Percentiles rank a stretch among this genome's conserved stretches.
Conservation (phyloP, 2,329 filamentous ascomycete species). For the Capronia coronata region DNA sequence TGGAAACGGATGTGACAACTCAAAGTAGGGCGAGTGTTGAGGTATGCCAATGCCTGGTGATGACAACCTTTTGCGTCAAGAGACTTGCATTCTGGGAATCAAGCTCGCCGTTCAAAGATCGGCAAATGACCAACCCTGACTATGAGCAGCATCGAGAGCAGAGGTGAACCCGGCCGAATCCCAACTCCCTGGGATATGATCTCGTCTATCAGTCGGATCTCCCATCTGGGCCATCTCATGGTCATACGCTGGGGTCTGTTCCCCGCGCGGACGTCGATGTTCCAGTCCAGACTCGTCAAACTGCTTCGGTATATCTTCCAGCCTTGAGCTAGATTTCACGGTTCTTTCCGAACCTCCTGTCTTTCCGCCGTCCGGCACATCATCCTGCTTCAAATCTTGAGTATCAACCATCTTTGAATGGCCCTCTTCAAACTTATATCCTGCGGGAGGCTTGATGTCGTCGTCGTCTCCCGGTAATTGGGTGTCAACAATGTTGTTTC, state of each 20-base stretch:
- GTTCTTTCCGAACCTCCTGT: not conserved
- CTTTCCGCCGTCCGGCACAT: not conserved
- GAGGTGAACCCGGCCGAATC: slow-evolving; percentile 14
- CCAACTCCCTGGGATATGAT: slow-evolving; percentile 10
- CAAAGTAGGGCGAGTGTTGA: slow-evolving; percentile 21
- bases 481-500: slow-evolving; percentile 29
- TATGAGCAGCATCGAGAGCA: slow-evolving; percentile 17
- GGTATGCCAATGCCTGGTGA: not conserved
- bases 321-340: not conserved
- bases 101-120: slow-evolving; percentile 6
- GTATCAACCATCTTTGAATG: slow-evolving; percentile 1
- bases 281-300: not conserved
- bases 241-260: not conserved
- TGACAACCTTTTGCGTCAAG: not conserved
- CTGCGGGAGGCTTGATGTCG: slow-evolving; percentile 27
- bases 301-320: not conserved
- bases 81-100: too few relatives aligned
- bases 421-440: slow-evolving; percentile 19
- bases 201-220: not conserved
- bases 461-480: slow-evolving; percentile 28
- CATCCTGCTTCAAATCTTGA: not conserved
- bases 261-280: not conserved
- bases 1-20: slow-evolving; percentile 29
- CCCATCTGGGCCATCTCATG: not conserved
- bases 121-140: slow-evolving; percentile 26